phyloP scores from a whole-genome alignment of 2,329 filamentous ascomycete species.

The Neobulgaria alba region DNA sequence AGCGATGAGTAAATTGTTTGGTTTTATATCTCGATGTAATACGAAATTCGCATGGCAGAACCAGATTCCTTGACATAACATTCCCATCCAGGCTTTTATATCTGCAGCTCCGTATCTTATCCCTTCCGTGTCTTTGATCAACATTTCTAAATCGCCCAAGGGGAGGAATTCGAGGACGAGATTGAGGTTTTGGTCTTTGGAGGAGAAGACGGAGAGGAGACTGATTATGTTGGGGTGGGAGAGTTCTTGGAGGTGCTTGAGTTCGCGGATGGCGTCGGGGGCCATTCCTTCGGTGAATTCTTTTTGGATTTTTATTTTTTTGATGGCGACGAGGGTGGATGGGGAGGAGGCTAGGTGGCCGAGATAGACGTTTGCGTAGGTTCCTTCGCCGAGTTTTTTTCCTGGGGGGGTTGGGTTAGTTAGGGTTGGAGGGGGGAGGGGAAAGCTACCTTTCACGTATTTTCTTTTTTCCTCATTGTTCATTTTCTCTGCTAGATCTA shows the following conservation, averaged over 20 bases:
- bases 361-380: slow-evolving; percentile 91
- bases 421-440: slow-evolving; percentile 4
- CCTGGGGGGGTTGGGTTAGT: slow-evolving; percentile 38
- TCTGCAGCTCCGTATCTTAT: slow-evolving; percentile 81
- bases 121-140: slow-evolving; percentile 73
- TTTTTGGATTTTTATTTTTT: slow-evolving; percentile 82
- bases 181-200: slow-evolving; percentile 93
- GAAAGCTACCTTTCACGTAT: slow-evolving; percentile 67
- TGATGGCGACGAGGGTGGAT: slow-evolving; percentile 73
- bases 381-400: slow-evolving; percentile 90
- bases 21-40: slow-evolving; percentile 96
- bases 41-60: slow-evolving; percentile 95
- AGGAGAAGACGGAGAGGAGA: slow-evolving; percentile 85
- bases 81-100: slow-evolving; percentile 97
- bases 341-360: slow-evolving; percentile 71
- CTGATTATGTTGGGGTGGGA: slow-evolving; percentile 93
- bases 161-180: slow-evolving; percentile 91
- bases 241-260: slow-evolving; percentile 91
- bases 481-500: slow-evolving; percentile 68
- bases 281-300: slow-evolving; percentile 87
- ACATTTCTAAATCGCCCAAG: slow-evolving; percentile 87
- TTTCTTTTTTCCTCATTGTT: slow-evolving; percentile 77
- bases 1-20: slow-evolving; percentile 93
- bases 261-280: slow-evolving; percentile 90
- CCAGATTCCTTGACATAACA: slow-evolving; percentile 88